These are phyloP conservation scores for Aspergillus mulundensis DNA, from an alignment of 495 filamentous ascomycete species.

Conservation along the genomic window DNA sequence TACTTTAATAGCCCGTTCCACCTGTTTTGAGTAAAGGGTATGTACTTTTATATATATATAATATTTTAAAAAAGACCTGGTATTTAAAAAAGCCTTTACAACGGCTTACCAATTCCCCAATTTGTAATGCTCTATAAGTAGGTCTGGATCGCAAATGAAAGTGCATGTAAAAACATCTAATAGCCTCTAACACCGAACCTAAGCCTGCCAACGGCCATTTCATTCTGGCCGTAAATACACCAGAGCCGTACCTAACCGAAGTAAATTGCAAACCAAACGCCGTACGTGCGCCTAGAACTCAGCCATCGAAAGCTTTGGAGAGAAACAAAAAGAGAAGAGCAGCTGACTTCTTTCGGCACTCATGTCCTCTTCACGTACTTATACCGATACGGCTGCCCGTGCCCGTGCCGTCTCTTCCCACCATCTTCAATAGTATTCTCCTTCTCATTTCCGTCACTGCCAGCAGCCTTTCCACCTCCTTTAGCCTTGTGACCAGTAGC, in stretches of 20 bases:
- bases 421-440: conserved; percentile 26
- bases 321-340: background rate
- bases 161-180: background rate
- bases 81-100: no score
- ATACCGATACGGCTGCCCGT: conserved; percentile 34
- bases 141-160: no score
- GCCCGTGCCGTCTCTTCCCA: conserved; percentile 32
- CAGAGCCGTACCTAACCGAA: background rate
- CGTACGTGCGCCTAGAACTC: background rate
- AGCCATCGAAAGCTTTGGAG: background rate
- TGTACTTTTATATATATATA: no score
- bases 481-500: background rate
- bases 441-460: conserved; percentile 15
- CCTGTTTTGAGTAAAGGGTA: no score
- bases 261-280: background rate
- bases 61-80: no score
- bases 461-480: background rate
- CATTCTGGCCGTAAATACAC: background rate
- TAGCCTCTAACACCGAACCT: background rate
- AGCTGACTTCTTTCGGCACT: background rate
- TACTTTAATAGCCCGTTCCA: no score
- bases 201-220: background rate
- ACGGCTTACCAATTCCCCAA: no score
- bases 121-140: no score
- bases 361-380: conserved; percentile 31